Percentiles rank a stretch among this genome's conserved stretches.
Conservation (phyloP, 73 alveolate species). For the Paramecium primaurelia region DNA sequence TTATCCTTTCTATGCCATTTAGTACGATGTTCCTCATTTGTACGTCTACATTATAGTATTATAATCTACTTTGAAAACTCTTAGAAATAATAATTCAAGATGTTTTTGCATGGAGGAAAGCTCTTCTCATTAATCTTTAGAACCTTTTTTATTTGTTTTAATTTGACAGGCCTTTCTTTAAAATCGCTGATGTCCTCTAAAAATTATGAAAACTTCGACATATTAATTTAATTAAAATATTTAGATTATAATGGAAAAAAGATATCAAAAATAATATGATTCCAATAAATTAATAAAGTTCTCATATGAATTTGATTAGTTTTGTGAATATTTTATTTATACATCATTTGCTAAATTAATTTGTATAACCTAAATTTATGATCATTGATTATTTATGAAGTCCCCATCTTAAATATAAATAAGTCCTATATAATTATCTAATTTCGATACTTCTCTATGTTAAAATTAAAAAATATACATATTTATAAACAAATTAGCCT, state of each 20-base stretch:
- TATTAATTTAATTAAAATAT: neutral
- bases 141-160: slow-evolving; percentile 26
- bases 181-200: slow-evolving; percentile 13
- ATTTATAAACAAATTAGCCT: neutral
- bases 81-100: slow-evolving; percentile 11
- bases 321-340: neutral
- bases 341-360: neutral
- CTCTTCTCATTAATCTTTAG: slow-evolving; percentile 26
- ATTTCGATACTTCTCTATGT: neutral
- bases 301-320: neutral
- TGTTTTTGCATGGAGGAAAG: slow-evolving; percentile 39
- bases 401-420: neutral
- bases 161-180: slow-evolving; percentile 22
- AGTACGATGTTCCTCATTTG: slow-evolving; percentile 41
- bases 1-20: slow-evolving; percentile 45
- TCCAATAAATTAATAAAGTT: neutral
- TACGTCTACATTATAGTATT: slow-evolving; percentile 17
- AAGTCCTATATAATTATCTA: neutral
- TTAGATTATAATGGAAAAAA: neutral
- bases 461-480: neutral
- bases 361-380: neutral
- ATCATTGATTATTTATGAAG: neutral
- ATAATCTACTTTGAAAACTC: slow-evolving; percentile 44
- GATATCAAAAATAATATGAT: neutral
- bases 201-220: slow-evolving; percentile 28